These are phyloP conservation scores for Ganoderma lucidum DNA, from an alignment of 1,284 basidiomycete species.

Conservation along the genomic window DNA sequence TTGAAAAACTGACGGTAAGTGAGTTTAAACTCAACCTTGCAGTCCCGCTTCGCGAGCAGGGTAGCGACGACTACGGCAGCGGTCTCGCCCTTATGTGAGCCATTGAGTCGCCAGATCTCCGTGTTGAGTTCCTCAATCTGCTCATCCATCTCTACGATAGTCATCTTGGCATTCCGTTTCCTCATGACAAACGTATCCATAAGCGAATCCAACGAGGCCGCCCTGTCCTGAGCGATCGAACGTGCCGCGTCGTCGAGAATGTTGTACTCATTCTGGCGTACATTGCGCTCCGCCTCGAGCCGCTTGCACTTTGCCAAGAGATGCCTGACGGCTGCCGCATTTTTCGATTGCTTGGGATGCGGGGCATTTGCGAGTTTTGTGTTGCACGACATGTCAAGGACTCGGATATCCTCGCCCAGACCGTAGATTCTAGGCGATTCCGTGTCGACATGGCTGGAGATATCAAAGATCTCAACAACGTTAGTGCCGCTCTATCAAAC, in stretches of 20 bases:
- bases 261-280: constrained; percentile 49
- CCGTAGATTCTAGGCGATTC: constrained; percentile 59
- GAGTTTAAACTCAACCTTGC: constrained; percentile 51
- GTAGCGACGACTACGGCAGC: constrained; percentile 49
- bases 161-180: constrained; percentile 46
- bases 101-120: constrained; percentile 32
- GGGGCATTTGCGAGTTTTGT: constrained; percentile 24
- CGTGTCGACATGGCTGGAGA: constrained; percentile 56
- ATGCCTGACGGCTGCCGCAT: constrained; percentile 42
- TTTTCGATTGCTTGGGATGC: constrained; percentile 27
- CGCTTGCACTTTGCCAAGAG: constrained; percentile 45
- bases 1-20: constrained; percentile 57
- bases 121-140: constrained; percentile 47
- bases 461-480: constrained; percentile 53
- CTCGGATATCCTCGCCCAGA: constrained; percentile 48
- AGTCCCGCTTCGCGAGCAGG: constrained; percentile 47
- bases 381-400: constrained; percentile 58
- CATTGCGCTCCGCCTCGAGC: constrained; percentile 47
- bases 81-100: constrained; percentile 45
- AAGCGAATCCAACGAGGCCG: constrained; percentile 47
- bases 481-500: constrained; percentile 55
- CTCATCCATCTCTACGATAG: constrained; percentile 49
- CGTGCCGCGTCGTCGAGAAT: constrained; percentile 53
- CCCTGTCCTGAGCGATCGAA: constrained; percentile 42
- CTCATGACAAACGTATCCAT: constrained; percentile 51